Conservation (phyloP, 768 basidiomycete species). For the Mrakia frigida region DNA sequence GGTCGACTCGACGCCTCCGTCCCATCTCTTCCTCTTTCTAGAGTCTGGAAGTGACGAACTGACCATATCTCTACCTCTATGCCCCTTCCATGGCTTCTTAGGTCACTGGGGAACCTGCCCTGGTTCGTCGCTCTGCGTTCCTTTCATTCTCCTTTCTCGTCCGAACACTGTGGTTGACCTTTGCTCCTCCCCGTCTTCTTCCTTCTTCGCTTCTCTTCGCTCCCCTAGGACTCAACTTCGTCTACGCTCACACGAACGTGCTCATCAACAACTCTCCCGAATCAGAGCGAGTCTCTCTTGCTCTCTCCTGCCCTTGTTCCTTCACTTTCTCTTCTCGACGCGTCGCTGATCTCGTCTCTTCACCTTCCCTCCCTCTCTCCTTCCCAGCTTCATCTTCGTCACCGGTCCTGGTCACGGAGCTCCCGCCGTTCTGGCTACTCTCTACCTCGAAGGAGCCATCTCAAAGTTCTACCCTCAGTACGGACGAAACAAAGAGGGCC, state of each 20-base stretch:
- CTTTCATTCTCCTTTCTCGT: too few species aligned
- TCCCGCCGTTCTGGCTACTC: constrained; percentile 74
- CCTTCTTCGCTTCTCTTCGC: too few species aligned
- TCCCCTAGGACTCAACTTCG: constrained; percentile 46
- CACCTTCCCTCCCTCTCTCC: neutral
- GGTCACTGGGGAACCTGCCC: constrained; percentile 53
- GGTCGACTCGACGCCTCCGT: neutral
- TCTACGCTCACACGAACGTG: constrained; percentile 62
- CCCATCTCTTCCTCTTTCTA: neutral
- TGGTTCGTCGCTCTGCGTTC: constrained; percentile 49
- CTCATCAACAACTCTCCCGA: constrained; percentile 57
- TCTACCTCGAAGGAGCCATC: constrained; percentile 73
- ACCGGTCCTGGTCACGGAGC: constrained; percentile 76
- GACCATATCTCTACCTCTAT: too few species aligned
- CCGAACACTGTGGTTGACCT: too few species aligned
- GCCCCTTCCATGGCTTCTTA: neutral
- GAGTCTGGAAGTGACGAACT: too few species aligned
- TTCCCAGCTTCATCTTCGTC: constrained; percentile 54
- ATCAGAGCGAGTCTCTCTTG: constrained; percentile 37
- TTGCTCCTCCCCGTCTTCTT: too few species aligned
- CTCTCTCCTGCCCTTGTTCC: neutral
- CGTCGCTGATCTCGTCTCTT: neutral
- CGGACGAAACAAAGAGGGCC: constrained; percentile 49
- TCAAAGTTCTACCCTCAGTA: constrained; percentile 49
- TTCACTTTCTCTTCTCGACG: neutral